These are phyloP conservation scores for Basipetospora chlamydospora DNA, from an alignment of 2,329 filamentous ascomycete genomes.

Conservation along the genomic window DNA sequence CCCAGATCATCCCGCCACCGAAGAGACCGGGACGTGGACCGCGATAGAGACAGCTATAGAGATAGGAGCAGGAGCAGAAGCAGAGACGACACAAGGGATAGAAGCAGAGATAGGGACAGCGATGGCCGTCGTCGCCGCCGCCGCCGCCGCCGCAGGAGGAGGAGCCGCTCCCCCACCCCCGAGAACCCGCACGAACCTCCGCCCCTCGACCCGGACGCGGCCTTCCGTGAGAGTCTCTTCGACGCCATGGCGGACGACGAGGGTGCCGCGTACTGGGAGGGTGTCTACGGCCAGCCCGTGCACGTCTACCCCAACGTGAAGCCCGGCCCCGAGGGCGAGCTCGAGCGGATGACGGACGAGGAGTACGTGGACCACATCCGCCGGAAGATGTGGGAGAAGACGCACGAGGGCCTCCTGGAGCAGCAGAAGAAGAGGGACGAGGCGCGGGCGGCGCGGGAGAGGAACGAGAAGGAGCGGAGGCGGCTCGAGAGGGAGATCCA, in stretches of 20 bases:
- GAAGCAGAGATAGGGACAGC: constrained; percentile 12
- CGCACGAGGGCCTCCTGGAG: constrained; percentile 67
- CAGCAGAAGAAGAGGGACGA: constrained; percentile 51
- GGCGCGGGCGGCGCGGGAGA: constrained; percentile 33
- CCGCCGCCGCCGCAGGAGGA: constrained; percentile 13
- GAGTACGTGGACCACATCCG: constrained; percentile 82
- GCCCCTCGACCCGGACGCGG: constrained; percentile 50
- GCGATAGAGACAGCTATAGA: constrained; percentile 8
- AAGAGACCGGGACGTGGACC: too few species aligned
- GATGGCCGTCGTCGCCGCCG: constrained; percentile 14
- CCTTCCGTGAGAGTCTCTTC: constrained; percentile 88
- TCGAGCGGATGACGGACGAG: constrained; percentile 84
- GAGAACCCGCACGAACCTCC: constrained; percentile 30
- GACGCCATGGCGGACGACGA: constrained; percentile 96
- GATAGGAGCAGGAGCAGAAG: constrained; percentile 8
- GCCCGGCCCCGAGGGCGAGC: constrained; percentile 31
- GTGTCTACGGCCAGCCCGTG: constrained; percentile 90
- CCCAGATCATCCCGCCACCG: constrained; percentile 11
- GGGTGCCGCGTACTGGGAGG: constrained; percentile 87
- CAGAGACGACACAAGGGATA: too few species aligned
- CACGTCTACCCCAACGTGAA: constrained; percentile 53
- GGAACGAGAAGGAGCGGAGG: constrained; percentile 32
- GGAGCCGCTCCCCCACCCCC: constrained; percentile 28
- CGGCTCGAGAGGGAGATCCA: constrained; percentile 52
- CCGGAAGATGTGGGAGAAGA: constrained; percentile 89